Percentiles rank a stretch among this genome's conserved stretches.
Conservation (phyloP, 345 rosid species). For the Brassica rapa region DNA sequence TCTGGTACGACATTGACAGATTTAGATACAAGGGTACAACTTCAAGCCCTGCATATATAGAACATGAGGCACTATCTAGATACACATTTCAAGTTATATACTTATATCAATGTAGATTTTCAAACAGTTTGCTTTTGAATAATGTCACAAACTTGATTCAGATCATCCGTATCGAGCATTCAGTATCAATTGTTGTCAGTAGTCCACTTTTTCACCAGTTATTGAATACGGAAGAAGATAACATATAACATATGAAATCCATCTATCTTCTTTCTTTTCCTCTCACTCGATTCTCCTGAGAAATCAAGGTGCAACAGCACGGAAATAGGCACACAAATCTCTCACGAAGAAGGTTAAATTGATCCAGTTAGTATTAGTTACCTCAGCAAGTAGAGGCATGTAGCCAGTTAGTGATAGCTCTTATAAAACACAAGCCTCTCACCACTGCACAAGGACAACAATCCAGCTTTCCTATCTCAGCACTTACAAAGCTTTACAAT, state of each 20-base stretch:
- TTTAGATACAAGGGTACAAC: too few relatives aligned
- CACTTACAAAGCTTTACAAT: neutral
- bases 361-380: conserved; percentile 11
- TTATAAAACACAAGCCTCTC: neutral
- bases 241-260: too few relatives aligned
- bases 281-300: neutral
- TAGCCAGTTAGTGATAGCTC: conserved; percentile 22
- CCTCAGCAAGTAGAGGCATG: conserved; percentile 22
- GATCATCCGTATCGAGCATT: too few relatives aligned
- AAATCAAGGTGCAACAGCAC: neutral
- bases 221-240: too few relatives aligned
- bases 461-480: neutral
- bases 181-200: neutral
- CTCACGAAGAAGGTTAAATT: neutral
- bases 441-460: conserved; percentile 28
- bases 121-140: conserved; percentile 1
- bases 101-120: neutral
- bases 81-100: neutral
- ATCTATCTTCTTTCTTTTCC: neutral
- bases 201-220: too few relatives aligned
- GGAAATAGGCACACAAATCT: neutral
- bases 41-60: too few relatives aligned
- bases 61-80: neutral
- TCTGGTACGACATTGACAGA: too few relatives aligned
- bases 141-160: conserved; percentile 7